phyloP scores from a whole-genome alignment of 225 moss, liverwort and hornwort genomes.

The Bryum argenteum region DNA sequence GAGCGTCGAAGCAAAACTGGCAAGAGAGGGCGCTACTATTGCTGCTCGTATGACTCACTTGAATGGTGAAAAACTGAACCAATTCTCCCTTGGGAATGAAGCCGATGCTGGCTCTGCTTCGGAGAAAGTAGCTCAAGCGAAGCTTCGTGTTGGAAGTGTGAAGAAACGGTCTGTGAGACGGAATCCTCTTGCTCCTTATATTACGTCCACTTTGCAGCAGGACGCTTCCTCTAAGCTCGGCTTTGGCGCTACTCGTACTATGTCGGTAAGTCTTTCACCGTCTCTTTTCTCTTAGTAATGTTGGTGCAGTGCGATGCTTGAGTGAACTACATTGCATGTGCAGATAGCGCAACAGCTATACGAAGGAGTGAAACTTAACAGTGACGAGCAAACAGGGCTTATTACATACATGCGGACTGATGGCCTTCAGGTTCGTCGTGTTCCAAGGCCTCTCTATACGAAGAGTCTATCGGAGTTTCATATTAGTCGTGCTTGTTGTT shows the following conservation, averaged over 20 bases:
- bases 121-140: conserved; percentile 52
- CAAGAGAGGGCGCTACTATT: conserved; percentile 18
- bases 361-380: conserved; percentile 85
- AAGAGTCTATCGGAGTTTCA: background rate
- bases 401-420: conserved; percentile 99
- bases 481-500: background rate
- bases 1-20: conserved; percentile 67
- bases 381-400: conserved; percentile 84
- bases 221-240: conserved; percentile 89
- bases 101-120: conserved; percentile 52
- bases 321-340: conserved; percentile 24
- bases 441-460: background rate
- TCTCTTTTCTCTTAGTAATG: background rate
- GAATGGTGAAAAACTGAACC: conserved; percentile 69
- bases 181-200: conserved; percentile 77
- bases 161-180: conserved; percentile 69
- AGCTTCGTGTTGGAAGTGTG: conserved; percentile 62
- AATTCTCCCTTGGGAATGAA: conserved; percentile 70
- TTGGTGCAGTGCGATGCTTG: conserved; percentile 14
- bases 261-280: conserved; percentile 60
- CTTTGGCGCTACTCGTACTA: conserved; percentile 85
- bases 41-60: conserved; percentile 74
- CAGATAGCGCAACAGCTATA: conserved; percentile 94
- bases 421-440: conserved; percentile 75
- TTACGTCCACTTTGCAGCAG: conserved; percentile 92